Conservation (phyloP, 179 eudicot species). For the Spergularia azorica region DNA sequence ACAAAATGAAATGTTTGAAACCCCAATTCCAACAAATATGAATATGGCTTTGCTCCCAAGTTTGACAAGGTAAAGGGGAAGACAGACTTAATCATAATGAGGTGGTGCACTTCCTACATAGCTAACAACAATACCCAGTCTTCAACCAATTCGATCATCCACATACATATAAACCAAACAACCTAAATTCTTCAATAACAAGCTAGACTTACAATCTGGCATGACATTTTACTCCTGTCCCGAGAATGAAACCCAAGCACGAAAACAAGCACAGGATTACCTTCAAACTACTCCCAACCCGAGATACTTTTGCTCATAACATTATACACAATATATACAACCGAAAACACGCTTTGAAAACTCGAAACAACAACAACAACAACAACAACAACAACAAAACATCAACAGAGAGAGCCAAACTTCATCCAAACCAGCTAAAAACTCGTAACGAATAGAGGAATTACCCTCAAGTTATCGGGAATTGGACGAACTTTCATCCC, state of each 20-base stretch:
- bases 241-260: neutral
- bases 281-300: neutral
- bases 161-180: neutral
- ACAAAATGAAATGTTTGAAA: neutral
- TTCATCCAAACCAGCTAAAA: neutral
- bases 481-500: constrained; percentile 81
- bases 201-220: neutral
- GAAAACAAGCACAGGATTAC: neutral
- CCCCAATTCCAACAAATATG: too few species aligned
- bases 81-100: neutral
- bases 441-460: neutral
- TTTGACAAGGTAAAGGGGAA: neutral
- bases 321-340: neutral
- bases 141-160: neutral
- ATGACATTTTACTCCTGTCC: neutral
- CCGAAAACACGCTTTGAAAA: too few species aligned
- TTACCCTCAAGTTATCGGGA: constrained; percentile 65
- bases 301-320: neutral
- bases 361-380: too few species aligned
- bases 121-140: neutral
- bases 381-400: neutral
- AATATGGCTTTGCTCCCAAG: too few species aligned
- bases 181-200: neutral
- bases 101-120: neutral
- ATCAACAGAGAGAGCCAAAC: neutral